Conservation (phyloP, 768 basidiomycete genomes). For the Cystofilobasidium macerans region DNA sequence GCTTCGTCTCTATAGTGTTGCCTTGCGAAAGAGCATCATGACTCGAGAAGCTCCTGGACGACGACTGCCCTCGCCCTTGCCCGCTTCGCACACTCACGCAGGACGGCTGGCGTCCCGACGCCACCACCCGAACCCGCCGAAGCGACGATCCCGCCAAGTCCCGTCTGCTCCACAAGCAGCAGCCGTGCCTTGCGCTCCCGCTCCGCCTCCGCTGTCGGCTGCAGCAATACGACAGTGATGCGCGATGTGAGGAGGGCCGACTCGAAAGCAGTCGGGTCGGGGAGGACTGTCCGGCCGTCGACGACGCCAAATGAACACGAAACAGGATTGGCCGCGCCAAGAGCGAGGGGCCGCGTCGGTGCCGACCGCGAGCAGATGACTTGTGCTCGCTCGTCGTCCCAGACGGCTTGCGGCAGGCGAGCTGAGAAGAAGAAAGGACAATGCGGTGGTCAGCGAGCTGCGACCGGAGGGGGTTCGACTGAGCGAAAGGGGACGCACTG, state of each 20-base stretch:
- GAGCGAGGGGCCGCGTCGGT: neutral
- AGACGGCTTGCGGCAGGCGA: slow-evolving; percentile 57
- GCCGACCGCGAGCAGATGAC: slow-evolving; percentile 46
- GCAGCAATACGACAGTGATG: slow-evolving; percentile 18
- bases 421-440: slow-evolving; percentile 42
- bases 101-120: neutral
- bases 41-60: slow-evolving; percentile 3
- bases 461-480: neutral
- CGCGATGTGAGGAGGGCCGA: slow-evolving; percentile 6
- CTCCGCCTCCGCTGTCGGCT: neutral
- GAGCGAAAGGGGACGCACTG: slow-evolving; percentile 46
- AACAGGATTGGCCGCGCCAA: neutral
- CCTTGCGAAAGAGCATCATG: too few species aligned
- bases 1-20: too few species aligned
- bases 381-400: slow-evolving; percentile 53
- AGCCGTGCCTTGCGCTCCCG: neutral
- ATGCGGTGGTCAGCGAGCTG: neutral
- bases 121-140: neutral
- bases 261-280: slow-evolving; percentile 25
- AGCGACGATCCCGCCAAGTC: slow-evolving; percentile 20
- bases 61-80: neutral
- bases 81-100: neutral
- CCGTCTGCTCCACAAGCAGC: slow-evolving; percentile 18
- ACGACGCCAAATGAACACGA: neutral
- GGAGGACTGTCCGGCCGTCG: slow-evolving; percentile 17